These are phyloP conservation scores for Earliella scabrosa DNA, from an alignment of 1,284 basidiomycete species.

Conservation along the genomic window DNA sequence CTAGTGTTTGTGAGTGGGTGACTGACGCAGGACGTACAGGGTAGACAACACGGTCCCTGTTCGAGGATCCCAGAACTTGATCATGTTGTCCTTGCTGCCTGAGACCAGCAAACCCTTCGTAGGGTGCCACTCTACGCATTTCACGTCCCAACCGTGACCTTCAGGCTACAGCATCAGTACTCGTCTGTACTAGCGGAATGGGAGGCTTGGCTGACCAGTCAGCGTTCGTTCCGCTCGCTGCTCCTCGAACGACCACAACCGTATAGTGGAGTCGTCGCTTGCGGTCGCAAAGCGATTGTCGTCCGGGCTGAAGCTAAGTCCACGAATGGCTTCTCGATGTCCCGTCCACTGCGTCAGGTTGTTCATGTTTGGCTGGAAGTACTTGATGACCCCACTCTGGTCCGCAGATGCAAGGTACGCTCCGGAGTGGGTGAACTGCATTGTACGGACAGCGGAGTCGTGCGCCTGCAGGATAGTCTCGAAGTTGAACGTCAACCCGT, in stretches of 20 bases:
- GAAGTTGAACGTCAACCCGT: conserved; percentile 98
- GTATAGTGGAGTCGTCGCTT: conserved; percentile 92
- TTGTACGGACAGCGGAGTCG: conserved; percentile 90
- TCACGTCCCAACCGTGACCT: conserved; percentile 99
- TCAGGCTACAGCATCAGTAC: no score
- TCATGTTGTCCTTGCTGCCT: conserved; percentile 96
- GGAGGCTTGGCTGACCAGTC: conserved; percentile 69
- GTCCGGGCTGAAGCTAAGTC: conserved; percentile 90
- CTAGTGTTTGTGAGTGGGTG: background rate
- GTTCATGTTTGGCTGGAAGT: conserved; percentile 99
- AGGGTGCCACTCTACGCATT: conserved; percentile 98
- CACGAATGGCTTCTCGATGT: conserved; percentile 89
- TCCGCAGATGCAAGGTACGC: conserved; percentile 92
- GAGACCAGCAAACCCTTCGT: conserved; percentile 93
- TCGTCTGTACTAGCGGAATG: no score
- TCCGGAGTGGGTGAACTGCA: conserved; percentile 91
- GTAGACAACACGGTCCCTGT: conserved; percentile 88
- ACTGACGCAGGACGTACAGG: conserved; percentile 55
- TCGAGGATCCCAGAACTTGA: conserved; percentile 99
- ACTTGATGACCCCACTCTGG: conserved; percentile 95
- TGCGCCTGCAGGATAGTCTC: conserved; percentile 99
- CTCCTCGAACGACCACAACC: conserved; percentile 95
- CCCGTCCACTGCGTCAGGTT: conserved; percentile 94
- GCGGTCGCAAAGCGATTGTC: conserved; percentile 93
- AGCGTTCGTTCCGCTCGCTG: conserved; percentile 87